Evolutionary conservation across 768 basidiomycete species (phyloP).

Genomic region (Mycena vitilis): DNA sequence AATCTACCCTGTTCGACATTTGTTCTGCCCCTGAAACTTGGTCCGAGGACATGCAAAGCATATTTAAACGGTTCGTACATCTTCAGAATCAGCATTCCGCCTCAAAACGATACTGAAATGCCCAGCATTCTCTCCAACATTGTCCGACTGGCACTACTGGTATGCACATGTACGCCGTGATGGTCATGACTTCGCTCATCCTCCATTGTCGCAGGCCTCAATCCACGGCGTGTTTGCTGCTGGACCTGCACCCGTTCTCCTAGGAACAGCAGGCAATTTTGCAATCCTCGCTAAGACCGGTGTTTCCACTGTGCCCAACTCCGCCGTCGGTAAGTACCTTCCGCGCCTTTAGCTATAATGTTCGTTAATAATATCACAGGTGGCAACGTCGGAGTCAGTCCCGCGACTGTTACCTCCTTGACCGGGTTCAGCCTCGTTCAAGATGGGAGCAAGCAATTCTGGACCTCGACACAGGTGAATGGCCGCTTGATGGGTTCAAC

Average conservation of each 20-base stretch:
- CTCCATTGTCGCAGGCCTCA: no score
- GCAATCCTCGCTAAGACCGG: constrained; percentile 13
- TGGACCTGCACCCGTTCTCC: constrained; percentile 10
- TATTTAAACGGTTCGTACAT: no score
- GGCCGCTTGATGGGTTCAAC: constrained; percentile 15
- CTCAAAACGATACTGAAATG: no score
- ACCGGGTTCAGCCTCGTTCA: constrained; percentile 23
- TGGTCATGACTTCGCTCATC: no score
- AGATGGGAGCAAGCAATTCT: constrained; percentile 23
- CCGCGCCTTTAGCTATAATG: neutral
- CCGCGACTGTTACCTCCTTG: constrained; percentile 8
- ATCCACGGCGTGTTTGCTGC: neutral
- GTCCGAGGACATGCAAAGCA: neutral
- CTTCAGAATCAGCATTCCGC: no score
- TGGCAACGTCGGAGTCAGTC: constrained; percentile 17
- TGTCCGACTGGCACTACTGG: no score
- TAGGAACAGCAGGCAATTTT: constrained; percentile 9
- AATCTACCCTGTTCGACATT: no score
- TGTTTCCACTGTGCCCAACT: constrained; percentile 10
- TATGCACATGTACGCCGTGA: no score
- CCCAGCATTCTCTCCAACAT: no score
- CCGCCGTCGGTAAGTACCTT: constrained; percentile 9
- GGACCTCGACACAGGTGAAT: constrained; percentile 24
- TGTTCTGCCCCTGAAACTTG: no score
- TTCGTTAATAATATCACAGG: neutral